Evolutionary conservation across 441 rosid genomes (phyloP), one percentile per base, ranked within the genome.

Genomic region (Biscutella laevigata): DNA sequence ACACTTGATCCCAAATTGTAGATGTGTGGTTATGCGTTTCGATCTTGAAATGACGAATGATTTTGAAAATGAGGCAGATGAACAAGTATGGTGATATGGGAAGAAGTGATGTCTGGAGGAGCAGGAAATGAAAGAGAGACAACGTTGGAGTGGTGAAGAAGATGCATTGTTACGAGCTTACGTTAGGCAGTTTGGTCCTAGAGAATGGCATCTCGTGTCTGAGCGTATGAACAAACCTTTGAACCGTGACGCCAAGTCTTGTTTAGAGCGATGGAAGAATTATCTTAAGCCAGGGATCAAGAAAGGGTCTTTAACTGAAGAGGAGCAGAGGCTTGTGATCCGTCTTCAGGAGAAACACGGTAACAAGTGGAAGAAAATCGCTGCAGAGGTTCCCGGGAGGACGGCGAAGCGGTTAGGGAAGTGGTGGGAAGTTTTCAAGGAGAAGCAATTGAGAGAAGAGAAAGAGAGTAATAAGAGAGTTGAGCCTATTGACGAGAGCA

Each of bases 391-490:
- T 43, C 98, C 96, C 0, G 96, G 96, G 7, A 74, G 99, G 24
- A 88, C 96, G 15, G 96, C 96, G 6, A 92, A 92, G 66, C 74
- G 96, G 57, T 65, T 88, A 11, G 99, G 97, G 21, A 92, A 92
- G 81, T 86, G 99, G 99, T 92, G 95, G 97, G 99, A 92, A 63
- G 99, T 92, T 22, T 86, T 86, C 47, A 92, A 88, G 39, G 99
- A 92, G 74, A 92, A 88, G 82, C 89, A 86, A 44, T 90, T 77
- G 39, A 78, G 97, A 64, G 99, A 88, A 66, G 94, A 81, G 26
- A 86, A 92, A 68, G 95, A 83, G 74, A 82, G 64, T 61, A 75
- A 73, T 64, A 82, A 71, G 73, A 68, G 67, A 28, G 75, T 77
- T 42, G 84, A 85, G 43, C 94, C 97, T 7, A 77, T 88, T 3